phyloP scores from a whole-genome alignment of 2,329 filamentous ascomycete genomes.

The Exophiala calicioides region DNA sequence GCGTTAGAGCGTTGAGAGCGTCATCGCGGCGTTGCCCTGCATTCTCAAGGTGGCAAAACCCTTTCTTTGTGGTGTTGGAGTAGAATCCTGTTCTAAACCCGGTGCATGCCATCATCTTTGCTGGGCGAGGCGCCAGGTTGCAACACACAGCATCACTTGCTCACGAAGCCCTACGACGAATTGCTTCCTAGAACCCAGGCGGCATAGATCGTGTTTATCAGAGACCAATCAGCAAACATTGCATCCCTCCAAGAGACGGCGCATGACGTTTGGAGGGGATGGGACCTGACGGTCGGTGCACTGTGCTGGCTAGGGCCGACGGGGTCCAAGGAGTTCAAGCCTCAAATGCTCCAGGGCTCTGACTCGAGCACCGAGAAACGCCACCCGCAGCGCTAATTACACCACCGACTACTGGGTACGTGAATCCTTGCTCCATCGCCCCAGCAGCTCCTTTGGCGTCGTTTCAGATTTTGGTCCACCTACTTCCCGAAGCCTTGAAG shows the following conservation, averaged over 20 bases:
- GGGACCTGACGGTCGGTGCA: not conserved
- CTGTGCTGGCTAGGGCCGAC: no score
- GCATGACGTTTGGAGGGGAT: conserved; percentile 14
- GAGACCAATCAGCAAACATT: conserved; percentile 5
- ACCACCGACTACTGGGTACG: conserved; percentile 2
- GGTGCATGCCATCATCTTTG: no score
- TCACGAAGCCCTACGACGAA: no score
- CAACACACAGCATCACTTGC: no score
- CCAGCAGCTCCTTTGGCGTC: conserved; percentile 9
- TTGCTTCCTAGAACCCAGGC: no score
- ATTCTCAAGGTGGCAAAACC: no score
- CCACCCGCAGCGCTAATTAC: conserved; percentile 15
- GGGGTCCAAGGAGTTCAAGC: conserved; percentile 1
- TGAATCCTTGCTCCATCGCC: not conserved
- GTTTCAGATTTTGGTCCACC: conserved; percentile 22
- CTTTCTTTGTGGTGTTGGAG: no score
- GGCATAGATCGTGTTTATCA: not conserved
- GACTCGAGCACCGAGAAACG: conserved; percentile 7
- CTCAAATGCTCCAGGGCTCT: conserved; percentile 8
- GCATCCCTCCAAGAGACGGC: not conserved
- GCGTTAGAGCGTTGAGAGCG: no score
- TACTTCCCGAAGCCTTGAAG: conserved; percentile 5
- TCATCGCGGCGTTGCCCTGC: no score
- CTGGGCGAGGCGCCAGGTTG: no score
- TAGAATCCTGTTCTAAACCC: no score